Conservation (phyloP, 352 stramenopile species). For the Plasmopara viticola region DNA sequence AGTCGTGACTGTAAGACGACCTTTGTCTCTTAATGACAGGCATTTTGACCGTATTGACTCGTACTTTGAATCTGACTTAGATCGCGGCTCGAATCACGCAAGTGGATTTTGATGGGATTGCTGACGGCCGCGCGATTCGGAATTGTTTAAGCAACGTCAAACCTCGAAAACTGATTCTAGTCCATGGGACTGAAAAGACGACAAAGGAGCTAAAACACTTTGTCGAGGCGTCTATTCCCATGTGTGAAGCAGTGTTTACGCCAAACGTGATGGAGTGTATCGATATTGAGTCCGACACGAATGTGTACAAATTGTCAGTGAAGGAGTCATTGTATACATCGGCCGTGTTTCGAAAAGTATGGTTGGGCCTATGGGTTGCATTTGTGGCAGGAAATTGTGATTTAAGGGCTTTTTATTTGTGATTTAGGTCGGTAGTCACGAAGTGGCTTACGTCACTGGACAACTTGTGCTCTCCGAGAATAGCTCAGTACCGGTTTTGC, state of each 20-base stretch:
- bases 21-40: not conserved
- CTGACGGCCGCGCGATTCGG: constrained; percentile 78
- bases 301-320: constrained; percentile 84
- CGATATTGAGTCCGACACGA: constrained; percentile 87
- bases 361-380: constrained; percentile 8
- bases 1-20: constrained; percentile 42
- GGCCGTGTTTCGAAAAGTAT: constrained; percentile 74
- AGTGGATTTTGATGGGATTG: constrained; percentile 82
- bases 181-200: constrained; percentile 77
- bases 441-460: constrained; percentile 83
- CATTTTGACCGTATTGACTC: not conserved
- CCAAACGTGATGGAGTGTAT: constrained; percentile 86
- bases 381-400: too few relatives aligned
- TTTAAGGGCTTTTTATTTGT: not conserved
- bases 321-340: constrained; percentile 85
- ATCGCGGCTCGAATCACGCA: constrained; percentile 69
- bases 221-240: constrained; percentile 73
- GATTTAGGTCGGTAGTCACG: constrained; percentile 66
- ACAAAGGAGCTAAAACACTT: constrained; percentile 80
- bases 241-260: constrained; percentile 83
- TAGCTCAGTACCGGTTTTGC: constrained; percentile 64
- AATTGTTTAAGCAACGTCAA: constrained; percentile 88
- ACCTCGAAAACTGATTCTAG: constrained; percentile 82
- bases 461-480: constrained; percentile 62
- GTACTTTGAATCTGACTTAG: constrained; percentile 21